Conservation (phyloP, 805 yeast species). For the Metschnikowia cerradonensis region DNA sequence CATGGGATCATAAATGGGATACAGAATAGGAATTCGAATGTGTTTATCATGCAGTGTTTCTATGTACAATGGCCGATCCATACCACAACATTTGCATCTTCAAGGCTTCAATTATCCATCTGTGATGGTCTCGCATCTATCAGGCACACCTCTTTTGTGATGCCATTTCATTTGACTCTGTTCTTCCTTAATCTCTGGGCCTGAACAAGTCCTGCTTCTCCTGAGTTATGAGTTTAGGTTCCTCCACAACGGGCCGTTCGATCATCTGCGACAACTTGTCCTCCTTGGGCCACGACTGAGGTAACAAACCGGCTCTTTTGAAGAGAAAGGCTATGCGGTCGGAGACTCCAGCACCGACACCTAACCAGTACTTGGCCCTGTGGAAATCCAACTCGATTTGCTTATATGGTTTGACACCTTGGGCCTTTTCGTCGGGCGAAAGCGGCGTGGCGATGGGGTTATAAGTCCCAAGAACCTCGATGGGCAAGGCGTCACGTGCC, state of each 20-base stretch:
- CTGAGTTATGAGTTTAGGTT: conserved; percentile 25
- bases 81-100: background rate
- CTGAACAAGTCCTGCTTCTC: conserved; percentile 32
- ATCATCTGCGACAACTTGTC: conserved; percentile 27
- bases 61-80: background rate
- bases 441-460: conserved; percentile 76
- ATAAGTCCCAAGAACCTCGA: conserved; percentile 93
- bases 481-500: conserved; percentile 86
- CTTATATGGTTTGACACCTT: conserved; percentile 61
- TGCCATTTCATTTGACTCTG: no score
- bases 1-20: no score
- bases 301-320: conserved; percentile 70
- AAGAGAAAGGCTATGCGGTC: conserved; percentile 74
- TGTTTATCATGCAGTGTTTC: background rate
- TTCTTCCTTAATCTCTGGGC: conserved; percentile 21
- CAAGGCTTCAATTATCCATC: no score
- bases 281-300: conserved; percentile 57
- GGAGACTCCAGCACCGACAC: conserved; percentile 95
- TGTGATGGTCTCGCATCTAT: no score
- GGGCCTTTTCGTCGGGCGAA: conserved; percentile 54
- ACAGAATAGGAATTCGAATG: background rate
- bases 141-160: no score
- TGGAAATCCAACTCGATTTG: conserved; percentile 81
- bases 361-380: conserved; percentile 92
- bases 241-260: conserved; percentile 27